Evolutionary conservation across 2,329 filamentous ascomycete species (phyloP).

Genomic region (Microdochium bolleyi): DNA sequence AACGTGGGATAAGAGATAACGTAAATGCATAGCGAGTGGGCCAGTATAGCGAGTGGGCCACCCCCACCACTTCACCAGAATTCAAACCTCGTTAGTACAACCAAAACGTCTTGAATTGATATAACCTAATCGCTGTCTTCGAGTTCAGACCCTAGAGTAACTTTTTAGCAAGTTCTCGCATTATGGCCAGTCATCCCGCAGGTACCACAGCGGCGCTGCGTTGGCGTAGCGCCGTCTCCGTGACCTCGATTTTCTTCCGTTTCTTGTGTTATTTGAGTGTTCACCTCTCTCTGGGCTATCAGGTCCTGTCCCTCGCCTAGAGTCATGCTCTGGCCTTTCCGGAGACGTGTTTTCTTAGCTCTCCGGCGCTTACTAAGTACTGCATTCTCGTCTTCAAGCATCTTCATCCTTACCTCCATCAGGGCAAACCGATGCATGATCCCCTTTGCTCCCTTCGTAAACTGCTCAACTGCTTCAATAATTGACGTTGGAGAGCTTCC

Average conservation of each 20-base stretch:
- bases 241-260: not conserved
- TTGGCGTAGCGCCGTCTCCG: not conserved
- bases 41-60: not conserved
- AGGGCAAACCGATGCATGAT: conserved; percentile 3
- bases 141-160: not conserved
- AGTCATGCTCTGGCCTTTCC: not conserved
- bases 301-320: not conserved
- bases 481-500: conserved; percentile 7
- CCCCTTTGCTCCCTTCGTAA: conserved; percentile 5
- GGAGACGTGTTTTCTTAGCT: not conserved
- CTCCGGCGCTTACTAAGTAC: not conserved
- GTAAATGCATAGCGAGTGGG: not conserved
- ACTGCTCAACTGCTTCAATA: conserved; percentile 4
- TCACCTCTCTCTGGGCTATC: not conserved
- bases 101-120: not conserved
- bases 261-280: not conserved
- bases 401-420: not conserved
- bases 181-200: not conserved
- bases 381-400: not conserved
- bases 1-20: too few species aligned
- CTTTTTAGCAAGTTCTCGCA: not conserved
- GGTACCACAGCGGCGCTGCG: not conserved
- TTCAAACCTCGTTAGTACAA: not conserved
- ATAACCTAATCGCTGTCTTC: not conserved
- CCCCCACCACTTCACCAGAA: not conserved